Percentiles rank a stretch among this genome's conserved stretches.
Evolutionary conservation across 176 grass and related monocot genomes (phyloP).

Genomic region (Poa pratensis): DNA sequence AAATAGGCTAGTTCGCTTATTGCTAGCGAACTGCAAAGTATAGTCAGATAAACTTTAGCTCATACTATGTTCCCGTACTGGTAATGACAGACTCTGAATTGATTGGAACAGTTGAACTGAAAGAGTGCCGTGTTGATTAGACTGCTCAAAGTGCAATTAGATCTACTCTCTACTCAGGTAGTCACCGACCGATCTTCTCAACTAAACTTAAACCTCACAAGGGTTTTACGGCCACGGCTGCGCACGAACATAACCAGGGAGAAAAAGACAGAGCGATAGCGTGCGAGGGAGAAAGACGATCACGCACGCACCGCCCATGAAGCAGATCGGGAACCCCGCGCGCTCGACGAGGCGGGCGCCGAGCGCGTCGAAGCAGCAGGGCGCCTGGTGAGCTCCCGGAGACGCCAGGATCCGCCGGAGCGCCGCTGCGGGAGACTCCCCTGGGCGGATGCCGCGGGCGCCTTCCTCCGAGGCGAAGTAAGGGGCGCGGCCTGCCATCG

Average conservation of each 20-base stretch:
- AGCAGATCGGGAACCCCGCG: conserved; percentile 76
- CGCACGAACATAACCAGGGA: neutral
- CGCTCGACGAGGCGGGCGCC: conserved; percentile 80
- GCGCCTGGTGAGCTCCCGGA: conserved; percentile 79
- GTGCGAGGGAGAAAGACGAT: neutral
- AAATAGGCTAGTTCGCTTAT: neutral
- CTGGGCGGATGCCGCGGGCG: conserved; percentile 25
- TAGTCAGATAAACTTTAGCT: neutral
- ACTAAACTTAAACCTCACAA: conserved; percentile 3
- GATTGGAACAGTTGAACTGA: neutral
- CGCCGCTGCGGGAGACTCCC: conserved; percentile 50
- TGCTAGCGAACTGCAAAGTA: neutral
- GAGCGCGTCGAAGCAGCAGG: conserved; percentile 88
- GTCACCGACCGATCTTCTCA: neutral
- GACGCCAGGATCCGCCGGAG: conserved; percentile 74
- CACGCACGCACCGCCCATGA: conserved; percentile 77
- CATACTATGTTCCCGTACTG: neutral
- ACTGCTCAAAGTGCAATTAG: neutral
- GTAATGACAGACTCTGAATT: neutral
- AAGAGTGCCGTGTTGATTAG: neutral
- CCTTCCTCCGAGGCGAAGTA: conserved; percentile 40
- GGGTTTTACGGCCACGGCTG: neutral
- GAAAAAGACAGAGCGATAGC: neutral
- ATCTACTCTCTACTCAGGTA: neutral
- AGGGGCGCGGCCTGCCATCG: conserved; percentile 41